Conservation (phyloP, 495 filamentous ascomycete genomes). For the Staphylotrichum longicolle region DNA sequence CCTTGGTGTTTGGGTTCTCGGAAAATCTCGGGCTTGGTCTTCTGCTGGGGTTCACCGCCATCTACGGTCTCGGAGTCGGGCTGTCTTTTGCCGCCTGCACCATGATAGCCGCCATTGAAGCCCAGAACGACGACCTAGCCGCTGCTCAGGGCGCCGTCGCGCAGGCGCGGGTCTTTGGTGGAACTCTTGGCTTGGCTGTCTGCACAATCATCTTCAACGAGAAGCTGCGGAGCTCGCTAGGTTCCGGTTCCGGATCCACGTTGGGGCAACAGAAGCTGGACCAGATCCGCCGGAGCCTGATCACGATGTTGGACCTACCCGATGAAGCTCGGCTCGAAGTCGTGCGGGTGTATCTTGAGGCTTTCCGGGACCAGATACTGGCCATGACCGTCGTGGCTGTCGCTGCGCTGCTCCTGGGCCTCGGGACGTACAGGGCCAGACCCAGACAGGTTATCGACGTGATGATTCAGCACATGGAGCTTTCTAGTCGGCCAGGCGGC, state of each 20-base stretch:
- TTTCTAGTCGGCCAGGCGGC: slow-evolving; percentile 14
- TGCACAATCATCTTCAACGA: slow-evolving; percentile 47
- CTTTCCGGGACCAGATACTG: slow-evolving; percentile 31
- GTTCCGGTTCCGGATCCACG: slow-evolving; percentile 20
- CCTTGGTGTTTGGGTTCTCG: slow-evolving; percentile 41
- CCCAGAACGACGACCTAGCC: slow-evolving; percentile 47
- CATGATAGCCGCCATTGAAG: slow-evolving; percentile 51
- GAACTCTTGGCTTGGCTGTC: slow-evolving; percentile 52
- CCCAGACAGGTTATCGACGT: slow-evolving; percentile 23
- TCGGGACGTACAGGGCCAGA: slow-evolving; percentile 23
- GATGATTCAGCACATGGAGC: slow-evolving; percentile 30
- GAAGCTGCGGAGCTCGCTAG: slow-evolving; percentile 16
- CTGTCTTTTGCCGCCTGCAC: slow-evolving; percentile 50
- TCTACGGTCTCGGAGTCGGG: slow-evolving; percentile 56
- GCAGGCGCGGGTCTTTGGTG: slow-evolving; percentile 58
- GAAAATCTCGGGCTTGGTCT: slow-evolving; percentile 30
- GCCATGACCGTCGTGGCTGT: slow-evolving; percentile 29
- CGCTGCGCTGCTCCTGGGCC: slow-evolving; percentile 32
- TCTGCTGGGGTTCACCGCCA: slow-evolving; percentile 52
- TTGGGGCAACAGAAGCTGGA: slow-evolving; percentile 17
- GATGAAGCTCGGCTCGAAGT: slow-evolving; percentile 13
- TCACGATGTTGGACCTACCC: slow-evolving; percentile 14
- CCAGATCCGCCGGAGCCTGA: slow-evolving; percentile 24
- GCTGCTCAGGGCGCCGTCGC: slow-evolving; percentile 55
- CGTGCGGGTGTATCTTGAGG: slow-evolving; percentile 22